phyloP scores from a whole-genome alignment of 2,329 filamentous ascomycete genomes.

The Myotisia sp. region DNA sequence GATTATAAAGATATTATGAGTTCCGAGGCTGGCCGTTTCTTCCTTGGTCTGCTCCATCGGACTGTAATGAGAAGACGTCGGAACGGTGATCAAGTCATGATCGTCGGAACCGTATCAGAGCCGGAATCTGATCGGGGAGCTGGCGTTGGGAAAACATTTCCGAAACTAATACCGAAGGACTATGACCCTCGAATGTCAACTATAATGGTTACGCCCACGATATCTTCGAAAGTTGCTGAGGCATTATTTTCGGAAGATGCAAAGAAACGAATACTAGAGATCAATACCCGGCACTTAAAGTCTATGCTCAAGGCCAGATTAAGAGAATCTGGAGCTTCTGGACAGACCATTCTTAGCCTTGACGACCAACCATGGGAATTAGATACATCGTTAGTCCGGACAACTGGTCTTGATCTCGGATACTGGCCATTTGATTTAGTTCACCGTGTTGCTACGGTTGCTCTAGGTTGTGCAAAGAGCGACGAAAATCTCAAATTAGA shows the following conservation, averaged over 20 bases:
- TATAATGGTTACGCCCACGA: conserved; percentile 40
- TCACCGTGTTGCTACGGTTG: conserved; percentile 44
- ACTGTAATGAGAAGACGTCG: conserved; percentile 59
- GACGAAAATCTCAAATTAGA: conserved; percentile 28
- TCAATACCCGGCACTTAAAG: conserved; percentile 52
- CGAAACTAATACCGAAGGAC: conserved; percentile 35
- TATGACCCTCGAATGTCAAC: conserved; percentile 38
- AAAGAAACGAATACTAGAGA: conserved; percentile 35
- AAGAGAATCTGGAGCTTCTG: conserved; percentile 13
- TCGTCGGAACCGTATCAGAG: conserved; percentile 63
- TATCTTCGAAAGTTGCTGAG: conserved; percentile 24
- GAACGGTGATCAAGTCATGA: conserved; percentile 55
- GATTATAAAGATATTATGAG: conserved; percentile 67
- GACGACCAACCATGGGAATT: conserved; percentile 20
- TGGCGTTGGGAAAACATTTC: conserved; percentile 28
- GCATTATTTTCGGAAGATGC: conserved; percentile 35
- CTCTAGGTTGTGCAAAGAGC: conserved; percentile 35
- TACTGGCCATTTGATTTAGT: conserved; percentile 48
- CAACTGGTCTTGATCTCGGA: conserved; percentile 33
- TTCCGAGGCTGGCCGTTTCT: conserved; percentile 51
- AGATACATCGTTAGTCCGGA: conserved; percentile 17
- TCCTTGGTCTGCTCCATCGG: conserved; percentile 56
- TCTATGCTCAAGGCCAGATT: conserved; percentile 42
- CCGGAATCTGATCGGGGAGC: conserved; percentile 37
- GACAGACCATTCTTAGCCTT: conserved; percentile 21